Base-by-base conservation (phyloP, 352 stramenopile species). In the Thraustotheca clavata region DNA sequence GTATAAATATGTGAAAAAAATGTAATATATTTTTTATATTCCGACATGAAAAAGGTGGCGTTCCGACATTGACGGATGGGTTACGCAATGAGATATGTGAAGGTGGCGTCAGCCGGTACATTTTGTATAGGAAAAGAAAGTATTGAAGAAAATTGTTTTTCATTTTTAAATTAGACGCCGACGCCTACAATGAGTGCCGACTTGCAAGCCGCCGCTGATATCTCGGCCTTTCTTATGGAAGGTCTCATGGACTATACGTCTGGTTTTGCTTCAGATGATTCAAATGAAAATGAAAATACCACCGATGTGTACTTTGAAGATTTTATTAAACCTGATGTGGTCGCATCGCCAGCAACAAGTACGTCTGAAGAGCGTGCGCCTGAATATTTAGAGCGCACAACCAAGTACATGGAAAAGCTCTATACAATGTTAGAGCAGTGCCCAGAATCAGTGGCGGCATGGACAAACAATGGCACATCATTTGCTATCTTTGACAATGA, bases 401-500 rank as follows among this genome's bases (percentile, higher is more conserved):
- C 39, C 9, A 54, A 54, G 26, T 65, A 65, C 57, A 43, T 65
- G 18, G 57, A 50, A 11, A 65, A 65, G 39, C 38, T 65, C 18
- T 49, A 65, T 46, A 50, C 35, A 16, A 65, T 65, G 57, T 24
- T 65, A 14, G 57, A 65, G 38, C 57, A 65, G 47, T 65, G 27
- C 27, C 57, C 57, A 7, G n/a, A 43, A 8, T 40, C 38, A 11
- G 31, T 65, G 12, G 57, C 57, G 20, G 57, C 57, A 8, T 95
- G 86, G 86, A 78, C 82, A 1, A 76, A 85, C 2, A 81, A 93
- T 61, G 81, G 79, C 27, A 61, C 82, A 50, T 76, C 81, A 9
- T 94, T 94, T 72, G 73, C 90, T 66, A 94, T 94, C 59, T 69
- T 87, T 43, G 82, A 96, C 75, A 90, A 89, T 70, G 71, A 79